Base-by-base conservation (phyloP, 2,329 filamentous ascomycete species). In the Zalaria sp. region DNA sequence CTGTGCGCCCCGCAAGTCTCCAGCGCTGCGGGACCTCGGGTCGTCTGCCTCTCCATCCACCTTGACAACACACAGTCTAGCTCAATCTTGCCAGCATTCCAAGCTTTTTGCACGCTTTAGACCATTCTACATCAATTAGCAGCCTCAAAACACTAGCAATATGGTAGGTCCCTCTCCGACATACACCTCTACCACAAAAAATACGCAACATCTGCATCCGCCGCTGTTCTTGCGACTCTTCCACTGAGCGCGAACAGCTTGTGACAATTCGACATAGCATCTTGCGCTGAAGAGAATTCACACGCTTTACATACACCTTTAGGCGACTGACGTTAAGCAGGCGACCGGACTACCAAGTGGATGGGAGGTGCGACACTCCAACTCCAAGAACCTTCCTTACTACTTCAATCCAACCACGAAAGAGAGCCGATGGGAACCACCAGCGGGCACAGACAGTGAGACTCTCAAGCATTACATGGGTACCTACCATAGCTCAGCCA, bases 311-410 rank as follows among this genome's bases (percentile, higher is more conserved):
- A 18, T 18, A 18, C 18, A 18, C 18, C 18, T 18, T 18, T 18
- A 18, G 18, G 18, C 18, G 18, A 18, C 18, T 18, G 18, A 18
- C 18, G 18, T 18, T 18, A 18, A 18, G 11, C 37, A 48, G 46
- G 46, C 46, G 43, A 79, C 81, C 52, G 89, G 89, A 60, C 77
- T 95, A 49, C 88, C 88, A 47, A 63, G 77, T 39, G 78, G 79
- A 62, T 95, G 89, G 88, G 91, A 96, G 68, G 86, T 98, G 58
- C 86, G 91, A 62, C 86, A 93, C 68, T 94, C 86, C 63, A 93
- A 95, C 71, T 93, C 86, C 64, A 96, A 95, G 71, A 93, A 93
- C 67, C 81, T 96, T 31, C 91, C 91, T 32, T 98, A 98, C 72
- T 98, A 96, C 71, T 96, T 95, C 81, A 93, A 95, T 66, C 70